phyloP scores from a whole-genome alignment of 306 rosid species.

The Malus orientalis region DNA sequence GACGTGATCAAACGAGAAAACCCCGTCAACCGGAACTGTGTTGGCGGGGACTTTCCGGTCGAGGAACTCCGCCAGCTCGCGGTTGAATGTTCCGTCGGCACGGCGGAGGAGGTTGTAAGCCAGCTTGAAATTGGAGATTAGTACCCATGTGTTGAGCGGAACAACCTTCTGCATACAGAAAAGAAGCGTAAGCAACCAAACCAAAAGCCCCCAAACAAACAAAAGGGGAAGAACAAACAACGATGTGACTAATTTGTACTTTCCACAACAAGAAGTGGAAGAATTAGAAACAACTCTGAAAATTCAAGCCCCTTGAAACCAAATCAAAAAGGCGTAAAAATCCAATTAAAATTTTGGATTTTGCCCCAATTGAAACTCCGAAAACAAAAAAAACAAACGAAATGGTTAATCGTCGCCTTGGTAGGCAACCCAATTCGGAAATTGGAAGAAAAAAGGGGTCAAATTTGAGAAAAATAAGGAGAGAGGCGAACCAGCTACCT shows the following conservation, averaged over 20 bases:
- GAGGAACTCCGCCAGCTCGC: conserved; percentile 75
- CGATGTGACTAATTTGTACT: not conserved
- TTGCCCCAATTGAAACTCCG: not conserved
- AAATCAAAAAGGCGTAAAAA: not conserved
- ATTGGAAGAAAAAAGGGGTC: not conserved
- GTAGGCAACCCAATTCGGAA: not conserved
- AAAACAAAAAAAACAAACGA: not conserved
- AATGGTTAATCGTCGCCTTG: not conserved
- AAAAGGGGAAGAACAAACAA: not conserved
- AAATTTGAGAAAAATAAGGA: not conserved
- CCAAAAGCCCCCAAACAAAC: not conserved
- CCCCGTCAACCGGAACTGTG: conserved; percentile 69
- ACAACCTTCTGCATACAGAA: conserved; percentile 50
- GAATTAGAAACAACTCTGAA: conserved; percentile 22
- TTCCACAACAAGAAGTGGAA: conserved; percentile 44
- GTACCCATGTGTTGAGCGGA: conserved; percentile 91
- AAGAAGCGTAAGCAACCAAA: not conserved
- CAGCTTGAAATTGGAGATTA: conserved; percentile 87
- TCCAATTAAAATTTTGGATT: not conserved
- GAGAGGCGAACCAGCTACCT: conserved; percentile 35
- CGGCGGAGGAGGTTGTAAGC: conserved; percentile 86
- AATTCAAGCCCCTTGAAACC: conserved; percentile 10
- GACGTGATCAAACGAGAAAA: conserved; percentile 77
- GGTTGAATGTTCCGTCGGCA: conserved; percentile 79
- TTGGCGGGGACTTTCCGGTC: conserved; percentile 77